Evolutionary conservation across 345 rosid species (phyloP).

Genomic region (Eucalyptus rudis): DNA sequence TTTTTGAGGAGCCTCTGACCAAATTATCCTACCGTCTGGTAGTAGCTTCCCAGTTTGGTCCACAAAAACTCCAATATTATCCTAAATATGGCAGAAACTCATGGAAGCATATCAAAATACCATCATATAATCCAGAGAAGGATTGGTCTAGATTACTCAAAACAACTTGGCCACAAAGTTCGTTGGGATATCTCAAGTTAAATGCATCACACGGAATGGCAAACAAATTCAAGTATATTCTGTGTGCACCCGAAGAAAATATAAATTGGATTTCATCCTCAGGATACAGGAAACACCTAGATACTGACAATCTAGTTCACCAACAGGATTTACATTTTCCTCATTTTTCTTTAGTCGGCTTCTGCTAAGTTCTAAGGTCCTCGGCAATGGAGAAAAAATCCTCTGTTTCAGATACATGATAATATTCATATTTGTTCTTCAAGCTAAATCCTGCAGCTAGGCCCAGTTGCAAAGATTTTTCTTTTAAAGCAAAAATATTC

Average conservation of each 20-base stretch:
- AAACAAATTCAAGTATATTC: not conserved
- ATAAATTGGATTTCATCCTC: not conserved
- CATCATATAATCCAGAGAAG: not conserved
- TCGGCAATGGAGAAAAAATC: not conserved
- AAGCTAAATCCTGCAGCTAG: not conserved
- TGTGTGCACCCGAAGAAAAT: not conserved
- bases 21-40: constrained; percentile 82
- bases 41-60: constrained; percentile 97
- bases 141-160: not conserved
- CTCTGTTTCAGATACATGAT: not conserved
- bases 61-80: constrained; percentile 93
- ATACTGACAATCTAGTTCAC: not conserved
- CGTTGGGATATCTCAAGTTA: not conserved
- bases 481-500: not conserved
- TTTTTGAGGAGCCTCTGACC: constrained; percentile 92
- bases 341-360: not conserved
- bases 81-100: constrained; percentile 17
- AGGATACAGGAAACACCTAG: not conserved
- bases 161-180: not conserved
- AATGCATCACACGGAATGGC: not conserved
- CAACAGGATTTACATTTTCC: not conserved
- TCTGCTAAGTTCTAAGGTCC: not conserved
- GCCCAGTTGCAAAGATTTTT: not conserved
- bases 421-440: not conserved
- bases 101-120: not conserved